These are phyloP conservation scores for Daedaleopsis nitida DNA, from an alignment of 768 basidiomycete genomes.

Conservation along the genomic window DNA sequence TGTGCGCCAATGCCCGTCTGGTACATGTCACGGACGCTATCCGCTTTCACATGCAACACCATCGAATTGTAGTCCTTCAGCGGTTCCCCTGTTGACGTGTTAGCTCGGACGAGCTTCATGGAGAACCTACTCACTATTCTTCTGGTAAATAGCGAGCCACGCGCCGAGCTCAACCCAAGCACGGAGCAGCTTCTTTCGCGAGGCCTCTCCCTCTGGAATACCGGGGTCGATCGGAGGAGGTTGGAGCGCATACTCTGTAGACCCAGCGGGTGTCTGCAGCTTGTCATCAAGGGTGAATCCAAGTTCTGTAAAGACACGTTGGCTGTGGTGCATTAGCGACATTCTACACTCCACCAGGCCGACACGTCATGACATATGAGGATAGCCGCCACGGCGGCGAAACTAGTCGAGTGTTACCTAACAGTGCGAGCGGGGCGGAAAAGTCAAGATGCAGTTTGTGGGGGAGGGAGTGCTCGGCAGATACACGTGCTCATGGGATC, in stretches of 20 bases:
- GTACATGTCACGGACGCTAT: slow-evolving; percentile 68
- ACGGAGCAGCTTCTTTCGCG: slow-evolving; percentile 65
- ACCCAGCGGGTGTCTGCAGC: slow-evolving; percentile 22
- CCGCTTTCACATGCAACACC: slow-evolving; percentile 42
- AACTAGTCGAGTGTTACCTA: too few species aligned
- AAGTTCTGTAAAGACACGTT: slow-evolving; percentile 42
- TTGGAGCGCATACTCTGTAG: slow-evolving; percentile 47
- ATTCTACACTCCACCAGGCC: too few species aligned
- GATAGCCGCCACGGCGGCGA: too few species aligned
- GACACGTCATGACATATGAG: too few species aligned
- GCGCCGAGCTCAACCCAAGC: slow-evolving; percentile 79
- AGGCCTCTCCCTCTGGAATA: slow-evolving; percentile 48
- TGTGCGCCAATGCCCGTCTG: slow-evolving; percentile 76
- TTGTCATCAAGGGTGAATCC: slow-evolving; percentile 33
- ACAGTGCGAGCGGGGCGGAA: too few species aligned
- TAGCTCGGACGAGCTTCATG: slow-evolving; percentile 39
- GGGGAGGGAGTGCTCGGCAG: too few species aligned
- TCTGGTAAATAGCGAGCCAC: slow-evolving; percentile 57
- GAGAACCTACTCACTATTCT: slow-evolving; percentile 38
- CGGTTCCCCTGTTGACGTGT: slow-evolving; percentile 9
- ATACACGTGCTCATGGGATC: too few species aligned
- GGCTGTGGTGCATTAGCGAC: slow-evolving; percentile 27
- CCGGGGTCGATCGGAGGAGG: slow-evolving; percentile 56
- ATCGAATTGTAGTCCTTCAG: slow-evolving; percentile 11
- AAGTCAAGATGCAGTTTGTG: too few species aligned